Conservation (phyloP, 208 protist genomes). For the Trypanosomatidae sp. region DNA sequence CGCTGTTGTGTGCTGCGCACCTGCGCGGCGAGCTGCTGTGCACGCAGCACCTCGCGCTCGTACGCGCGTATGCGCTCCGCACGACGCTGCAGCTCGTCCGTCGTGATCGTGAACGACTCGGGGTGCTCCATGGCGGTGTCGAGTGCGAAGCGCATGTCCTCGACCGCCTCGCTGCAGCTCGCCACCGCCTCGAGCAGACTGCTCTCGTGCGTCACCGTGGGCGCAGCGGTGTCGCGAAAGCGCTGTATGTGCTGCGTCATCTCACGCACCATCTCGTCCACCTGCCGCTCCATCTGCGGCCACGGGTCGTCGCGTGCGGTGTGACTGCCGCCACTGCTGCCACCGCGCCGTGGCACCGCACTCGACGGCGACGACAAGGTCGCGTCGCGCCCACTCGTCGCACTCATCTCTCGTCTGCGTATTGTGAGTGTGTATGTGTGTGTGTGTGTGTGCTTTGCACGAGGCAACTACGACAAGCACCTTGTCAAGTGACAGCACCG, state of each 20-base stretch:
- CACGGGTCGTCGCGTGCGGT: constrained; percentile 54
- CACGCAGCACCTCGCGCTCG: constrained; percentile 62
- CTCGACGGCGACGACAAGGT: not conserved
- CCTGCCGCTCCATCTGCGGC: constrained; percentile 69
- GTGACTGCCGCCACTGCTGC: constrained; percentile 1
- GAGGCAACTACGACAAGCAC: not conserved
- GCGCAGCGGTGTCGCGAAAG: constrained; percentile 20
- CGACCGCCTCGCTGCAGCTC: constrained; percentile 41
- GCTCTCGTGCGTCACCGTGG: constrained; percentile 56
- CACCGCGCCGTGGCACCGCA: not conserved
- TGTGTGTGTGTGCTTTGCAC: not conserved
- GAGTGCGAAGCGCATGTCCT: constrained; percentile 67
- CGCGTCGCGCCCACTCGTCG: not conserved
- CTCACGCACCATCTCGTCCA: constrained; percentile 52
- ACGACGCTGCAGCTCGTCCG: constrained; percentile 50
- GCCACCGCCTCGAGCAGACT: constrained; percentile 52
- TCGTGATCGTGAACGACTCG: constrained; percentile 55
- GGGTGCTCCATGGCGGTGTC: constrained; percentile 70
- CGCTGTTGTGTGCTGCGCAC: constrained; percentile 25
- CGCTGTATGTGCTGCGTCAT: constrained; percentile 39
- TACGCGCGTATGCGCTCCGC: constrained; percentile 46
- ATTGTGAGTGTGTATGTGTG: not conserved
- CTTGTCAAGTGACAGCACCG: too few species aligned
- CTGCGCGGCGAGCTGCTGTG: constrained; percentile 34
- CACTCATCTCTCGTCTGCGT: not conserved